Percentiles rank a stretch among this genome's conserved stretches.
These are phyloP conservation scores for Erigeron philadelphicus DNA, from an alignment of 140 eudicot genomes.

Conservation along the genomic window DNA sequence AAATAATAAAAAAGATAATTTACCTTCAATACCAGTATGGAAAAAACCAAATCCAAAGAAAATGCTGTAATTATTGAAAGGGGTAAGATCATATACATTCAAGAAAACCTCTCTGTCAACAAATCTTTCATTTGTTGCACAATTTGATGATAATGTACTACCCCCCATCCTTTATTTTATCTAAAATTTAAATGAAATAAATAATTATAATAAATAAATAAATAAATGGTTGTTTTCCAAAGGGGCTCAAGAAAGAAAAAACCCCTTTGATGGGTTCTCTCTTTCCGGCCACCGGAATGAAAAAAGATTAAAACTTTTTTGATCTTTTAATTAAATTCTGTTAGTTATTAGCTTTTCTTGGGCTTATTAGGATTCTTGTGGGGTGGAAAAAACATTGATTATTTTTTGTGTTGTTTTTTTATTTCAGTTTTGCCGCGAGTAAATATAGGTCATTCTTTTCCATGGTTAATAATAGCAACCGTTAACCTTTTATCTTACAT, in stretches of 20 bases:
- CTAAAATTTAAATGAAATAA: not conserved
- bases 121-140: slow-evolving; percentile 24
- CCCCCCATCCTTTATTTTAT: slow-evolving; percentile 34
- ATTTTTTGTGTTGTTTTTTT: slow-evolving; percentile 8
- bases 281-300: slow-evolving; percentile 36
- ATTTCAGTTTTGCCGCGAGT: slow-evolving; percentile 17
- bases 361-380: slow-evolving; percentile 19
- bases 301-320: slow-evolving; percentile 14
- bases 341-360: slow-evolving; percentile 10
- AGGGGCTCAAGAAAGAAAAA: slow-evolving; percentile 23
- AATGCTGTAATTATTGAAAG: slow-evolving; percentile 52
- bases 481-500: too few relatives aligned
- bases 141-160: slow-evolving; percentile 19
- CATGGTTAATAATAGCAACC: too few relatives aligned
- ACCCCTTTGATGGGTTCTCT: slow-evolving; percentile 30
- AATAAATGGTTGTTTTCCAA: too few relatives aligned
- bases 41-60: slow-evolving; percentile 76
- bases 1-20: not conserved
- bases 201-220: not conserved
- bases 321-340: slow-evolving; percentile 8
- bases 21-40: slow-evolving; percentile 87
- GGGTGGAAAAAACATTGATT: not conserved
- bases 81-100: slow-evolving; percentile 71
- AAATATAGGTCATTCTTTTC: too few relatives aligned
- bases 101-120: slow-evolving; percentile 42